A percentile compares a stretch with the other conserved stretches of the same genome.
These are phyloP conservation scores for Pestalotiopsis sp. DNA, from an alignment of 2,329 filamentous ascomycete genomes.

Conservation along the genomic window DNA sequence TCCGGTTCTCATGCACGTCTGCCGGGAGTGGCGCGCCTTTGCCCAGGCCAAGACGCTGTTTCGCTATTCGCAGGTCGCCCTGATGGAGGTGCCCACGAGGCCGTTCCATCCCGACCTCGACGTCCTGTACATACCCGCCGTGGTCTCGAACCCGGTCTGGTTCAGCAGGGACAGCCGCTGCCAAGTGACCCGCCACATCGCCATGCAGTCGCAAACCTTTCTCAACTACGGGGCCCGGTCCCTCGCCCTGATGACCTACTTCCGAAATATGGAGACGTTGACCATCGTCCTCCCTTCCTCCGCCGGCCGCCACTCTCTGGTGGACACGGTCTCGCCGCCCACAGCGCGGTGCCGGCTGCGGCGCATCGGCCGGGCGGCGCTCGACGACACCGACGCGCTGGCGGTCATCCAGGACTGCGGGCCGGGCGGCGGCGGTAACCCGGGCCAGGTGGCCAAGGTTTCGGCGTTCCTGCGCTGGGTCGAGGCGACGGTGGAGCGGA, in stretches of 20 bases:
- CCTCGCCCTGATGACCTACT: constrained; percentile 5
- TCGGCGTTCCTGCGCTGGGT: background rate
- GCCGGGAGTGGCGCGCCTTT: constrained; percentile 19
- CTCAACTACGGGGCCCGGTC: constrained; percentile 5
- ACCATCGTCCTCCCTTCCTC: constrained; percentile 3
- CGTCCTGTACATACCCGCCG: constrained; percentile 16
- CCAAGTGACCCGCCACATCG: background rate
- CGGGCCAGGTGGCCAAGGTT: background rate
- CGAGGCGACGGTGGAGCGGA: background rate
- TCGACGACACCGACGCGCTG: background rate
- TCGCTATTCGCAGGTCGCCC: constrained; percentile 18
- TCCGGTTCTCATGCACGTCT: constrained; percentile 21
- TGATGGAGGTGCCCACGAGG: constrained; percentile 19
- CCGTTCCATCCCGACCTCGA: constrained; percentile 21
- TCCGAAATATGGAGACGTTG: background rate
- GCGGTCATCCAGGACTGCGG: background rate
- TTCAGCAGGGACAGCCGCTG: background rate
- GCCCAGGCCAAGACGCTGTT: constrained; percentile 14
- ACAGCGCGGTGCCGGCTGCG: background rate
- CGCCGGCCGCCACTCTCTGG: background rate
- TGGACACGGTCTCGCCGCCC: background rate
- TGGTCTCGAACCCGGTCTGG: background rate
- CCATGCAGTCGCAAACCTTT: constrained; percentile 5
- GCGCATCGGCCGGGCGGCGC: background rate
- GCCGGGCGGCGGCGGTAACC: background rate